These are phyloP conservation scores for Daldinia loculata DNA, from an alignment of 495 filamentous ascomycete genomes.

Conservation along the genomic window DNA sequence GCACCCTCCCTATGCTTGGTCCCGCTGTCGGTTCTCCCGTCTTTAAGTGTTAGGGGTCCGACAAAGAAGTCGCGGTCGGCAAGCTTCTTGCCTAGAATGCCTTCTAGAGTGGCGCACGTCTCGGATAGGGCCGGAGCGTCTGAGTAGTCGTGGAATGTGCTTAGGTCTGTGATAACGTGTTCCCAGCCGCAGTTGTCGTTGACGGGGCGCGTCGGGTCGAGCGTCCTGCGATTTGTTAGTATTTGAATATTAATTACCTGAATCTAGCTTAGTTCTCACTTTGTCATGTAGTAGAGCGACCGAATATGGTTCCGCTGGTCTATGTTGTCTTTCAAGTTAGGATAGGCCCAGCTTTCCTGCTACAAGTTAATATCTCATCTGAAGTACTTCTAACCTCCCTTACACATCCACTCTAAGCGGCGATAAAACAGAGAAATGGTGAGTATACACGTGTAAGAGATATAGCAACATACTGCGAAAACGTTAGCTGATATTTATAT, in stretches of 20 bases:
- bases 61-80: constrained; percentile 59
- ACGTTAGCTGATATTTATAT: constrained; percentile 17
- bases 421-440: background rate
- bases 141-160: constrained; percentile 69
- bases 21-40: constrained; percentile 51
- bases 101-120: constrained; percentile 55
- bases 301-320: constrained; percentile 68
- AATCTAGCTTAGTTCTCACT: constrained; percentile 49
- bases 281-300: constrained; percentile 65
- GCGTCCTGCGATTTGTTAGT: constrained; percentile 45
- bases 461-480: constrained; percentile 23
- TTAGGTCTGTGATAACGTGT: constrained; percentile 65
- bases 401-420: background rate
- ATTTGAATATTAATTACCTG: background rate
- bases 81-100: constrained; percentile 57
- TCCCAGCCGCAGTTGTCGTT: constrained; percentile 75
- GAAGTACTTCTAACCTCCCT: background rate
- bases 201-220: constrained; percentile 66
- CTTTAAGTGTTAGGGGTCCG: constrained; percentile 46
- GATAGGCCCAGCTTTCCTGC: constrained; percentile 65
- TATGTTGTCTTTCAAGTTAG: constrained; percentile 57
- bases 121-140: constrained; percentile 58
- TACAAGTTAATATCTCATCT: constrained; percentile 12
- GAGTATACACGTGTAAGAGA: background rate
- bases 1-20: constrained; percentile 57